These are phyloP conservation scores for Tylopilus plumbeoviolaceoides DNA, from an alignment of 768 basidiomycete species.

Conservation along the genomic window DNA sequence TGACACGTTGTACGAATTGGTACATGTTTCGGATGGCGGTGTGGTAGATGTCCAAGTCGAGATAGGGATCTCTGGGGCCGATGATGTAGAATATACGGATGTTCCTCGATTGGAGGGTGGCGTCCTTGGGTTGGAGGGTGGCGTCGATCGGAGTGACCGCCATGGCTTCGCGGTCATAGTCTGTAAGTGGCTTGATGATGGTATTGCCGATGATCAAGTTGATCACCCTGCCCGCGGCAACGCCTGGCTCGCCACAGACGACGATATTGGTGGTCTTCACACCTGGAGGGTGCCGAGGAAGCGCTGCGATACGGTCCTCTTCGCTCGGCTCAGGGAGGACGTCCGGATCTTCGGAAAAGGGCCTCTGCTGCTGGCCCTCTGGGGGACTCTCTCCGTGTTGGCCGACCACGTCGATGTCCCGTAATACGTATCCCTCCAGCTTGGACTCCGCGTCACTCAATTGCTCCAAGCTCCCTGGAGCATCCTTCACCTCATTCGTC, in stretches of 20 bases:
- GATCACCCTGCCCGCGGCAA: conserved; percentile 24
- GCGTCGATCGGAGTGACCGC: conserved; percentile 22
- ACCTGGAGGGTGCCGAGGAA: conserved; percentile 18
- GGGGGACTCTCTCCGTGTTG: neutral
- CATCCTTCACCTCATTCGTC: neutral
- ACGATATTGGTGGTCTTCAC: conserved; percentile 33
- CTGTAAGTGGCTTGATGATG: conserved; percentile 20
- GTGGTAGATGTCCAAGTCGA: conserved; percentile 20
- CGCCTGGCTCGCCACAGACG: conserved; percentile 42
- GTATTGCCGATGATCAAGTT: conserved; percentile 20
- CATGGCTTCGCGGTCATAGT: conserved; percentile 33
- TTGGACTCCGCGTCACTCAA: conserved; percentile 10
- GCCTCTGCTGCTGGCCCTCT: neutral
- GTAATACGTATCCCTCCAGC: conserved; percentile 11
- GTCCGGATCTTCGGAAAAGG: conserved; percentile 1
- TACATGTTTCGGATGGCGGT: conserved; percentile 23
- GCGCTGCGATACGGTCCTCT: conserved; percentile 14
- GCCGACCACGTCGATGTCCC: conserved; percentile 8
- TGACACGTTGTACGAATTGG: conserved; percentile 25
- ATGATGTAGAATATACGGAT: conserved; percentile 28
- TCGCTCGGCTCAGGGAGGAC: conserved; percentile 9
- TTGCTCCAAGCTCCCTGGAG: conserved; percentile 21
- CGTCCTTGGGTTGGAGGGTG: conserved; percentile 14
- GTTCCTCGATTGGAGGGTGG: conserved; percentile 16
- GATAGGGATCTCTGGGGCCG: conserved; percentile 28